A percentile compares a stretch with the other conserved stretches of the same genome.
Evolutionary conservation across 305 asterid genomes (phyloP).

Genomic region (Fraxinus nigra): DNA sequence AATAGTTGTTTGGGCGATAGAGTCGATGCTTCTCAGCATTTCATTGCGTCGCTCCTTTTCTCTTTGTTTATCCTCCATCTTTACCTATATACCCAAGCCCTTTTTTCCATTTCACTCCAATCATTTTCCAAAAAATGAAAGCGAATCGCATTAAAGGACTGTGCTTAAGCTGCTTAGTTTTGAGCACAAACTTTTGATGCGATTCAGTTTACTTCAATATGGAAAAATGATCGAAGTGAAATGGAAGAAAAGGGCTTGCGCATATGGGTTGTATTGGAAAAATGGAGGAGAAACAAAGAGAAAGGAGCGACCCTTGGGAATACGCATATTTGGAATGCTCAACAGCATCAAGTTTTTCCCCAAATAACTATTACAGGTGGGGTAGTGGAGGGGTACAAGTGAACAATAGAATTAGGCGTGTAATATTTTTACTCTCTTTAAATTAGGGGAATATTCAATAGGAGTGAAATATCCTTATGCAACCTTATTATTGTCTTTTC

Average conservation of each 20-base stretch:
- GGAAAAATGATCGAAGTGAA: background rate
- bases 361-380: background rate
- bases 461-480: background rate
- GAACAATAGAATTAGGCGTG: background rate
- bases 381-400: background rate
- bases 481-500: background rate
- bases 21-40: background rate
- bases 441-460: background rate
- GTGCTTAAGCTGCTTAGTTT: background rate
- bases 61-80: background rate
- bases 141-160: background rate
- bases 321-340: background rate
- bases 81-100: background rate
- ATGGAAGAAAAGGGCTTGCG: background rate
- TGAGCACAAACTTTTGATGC: background rate
- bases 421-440: background rate
- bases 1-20: background rate
- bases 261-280: background rate
- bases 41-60: background rate
- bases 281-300: background rate
- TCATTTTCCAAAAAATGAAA: background rate
- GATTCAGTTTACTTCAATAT: background rate
- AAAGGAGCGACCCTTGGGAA: background rate
- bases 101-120: background rate
- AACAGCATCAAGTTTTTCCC: background rate